phyloP scores from a whole-genome alignment of 768 basidiomycete genomes.

The Lactarius sanguifluus region DNA sequence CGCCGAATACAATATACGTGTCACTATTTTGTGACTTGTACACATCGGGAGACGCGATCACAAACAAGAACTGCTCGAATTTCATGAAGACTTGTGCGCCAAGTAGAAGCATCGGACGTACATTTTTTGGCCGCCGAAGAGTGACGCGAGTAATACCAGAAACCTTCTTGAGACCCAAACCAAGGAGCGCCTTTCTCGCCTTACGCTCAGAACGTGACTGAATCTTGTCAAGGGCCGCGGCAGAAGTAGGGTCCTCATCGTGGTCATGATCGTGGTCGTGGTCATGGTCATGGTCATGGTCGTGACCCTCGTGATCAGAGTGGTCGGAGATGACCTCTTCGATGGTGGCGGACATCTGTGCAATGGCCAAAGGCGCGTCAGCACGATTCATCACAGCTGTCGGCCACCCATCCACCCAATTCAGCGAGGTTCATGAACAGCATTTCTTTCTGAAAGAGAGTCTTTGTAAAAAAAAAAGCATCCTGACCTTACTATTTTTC shows the following conservation, averaged over 20 bases:
- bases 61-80: constrained; percentile 71
- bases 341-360: constrained; percentile 75
- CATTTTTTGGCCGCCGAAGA: constrained; percentile 92
- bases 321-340: constrained; percentile 84
- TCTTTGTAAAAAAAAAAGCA: background rate
- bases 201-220: constrained; percentile 94
- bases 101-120: constrained; percentile 39
- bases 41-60: constrained; percentile 91
- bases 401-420: constrained; percentile 39
- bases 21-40: constrained; percentile 98
- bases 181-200: constrained; percentile 88
- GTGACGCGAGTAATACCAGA: constrained; percentile 93
- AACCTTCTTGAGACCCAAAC: constrained; percentile 91
- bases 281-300: constrained; percentile 52
- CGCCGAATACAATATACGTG: constrained; percentile 98
- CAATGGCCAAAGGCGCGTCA: constrained; percentile 35
- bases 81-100: background rate
- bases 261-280: constrained; percentile 51
- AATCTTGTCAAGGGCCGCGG: constrained; percentile 86
- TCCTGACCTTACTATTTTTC: constrained; percentile 8
- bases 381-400: constrained; percentile 27
- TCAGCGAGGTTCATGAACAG: constrained; percentile 31
- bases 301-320: constrained; percentile 59
- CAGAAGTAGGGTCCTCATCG: constrained; percentile 82
- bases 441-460: background rate